phyloP scores from a whole-genome alignment of 495 filamentous ascomycete genomes.

The Pseudoneurospora amorphoporcata region DNA sequence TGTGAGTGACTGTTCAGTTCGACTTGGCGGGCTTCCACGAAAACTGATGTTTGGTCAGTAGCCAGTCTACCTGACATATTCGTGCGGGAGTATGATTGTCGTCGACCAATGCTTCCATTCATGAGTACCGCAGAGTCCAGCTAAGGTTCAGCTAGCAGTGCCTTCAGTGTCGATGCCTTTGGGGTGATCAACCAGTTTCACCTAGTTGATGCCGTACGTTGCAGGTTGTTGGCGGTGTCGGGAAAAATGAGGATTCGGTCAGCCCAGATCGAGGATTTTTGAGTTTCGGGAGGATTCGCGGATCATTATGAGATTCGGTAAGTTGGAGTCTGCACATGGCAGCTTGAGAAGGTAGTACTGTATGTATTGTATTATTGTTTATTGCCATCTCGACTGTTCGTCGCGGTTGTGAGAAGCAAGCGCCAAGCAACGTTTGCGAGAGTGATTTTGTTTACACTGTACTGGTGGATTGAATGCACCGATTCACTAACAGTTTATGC shows the following conservation, averaged over 20 bases:
- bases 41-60: background rate
- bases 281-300: background rate
- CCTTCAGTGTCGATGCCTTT: background rate
- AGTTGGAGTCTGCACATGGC: background rate
- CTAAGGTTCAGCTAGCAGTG: background rate
- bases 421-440: background rate
- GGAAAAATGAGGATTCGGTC: background rate
- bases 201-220: background rate
- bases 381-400: background rate
- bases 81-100: background rate
- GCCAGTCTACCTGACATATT: background rate
- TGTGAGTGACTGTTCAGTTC: background rate
- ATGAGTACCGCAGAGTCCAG: background rate
- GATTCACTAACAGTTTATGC: background rate
- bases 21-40: background rate
- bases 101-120: background rate
- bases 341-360: background rate
- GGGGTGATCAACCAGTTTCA: background rate
- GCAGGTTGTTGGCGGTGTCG: background rate
- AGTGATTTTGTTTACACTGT: background rate
- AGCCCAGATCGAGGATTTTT: background rate
- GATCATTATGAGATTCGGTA: background rate
- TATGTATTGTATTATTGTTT: background rate
- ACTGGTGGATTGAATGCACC: background rate
- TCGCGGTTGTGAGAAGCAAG: background rate